Conservation (phyloP, 441 rosid species). For the Isatis lusitanica region DNA sequence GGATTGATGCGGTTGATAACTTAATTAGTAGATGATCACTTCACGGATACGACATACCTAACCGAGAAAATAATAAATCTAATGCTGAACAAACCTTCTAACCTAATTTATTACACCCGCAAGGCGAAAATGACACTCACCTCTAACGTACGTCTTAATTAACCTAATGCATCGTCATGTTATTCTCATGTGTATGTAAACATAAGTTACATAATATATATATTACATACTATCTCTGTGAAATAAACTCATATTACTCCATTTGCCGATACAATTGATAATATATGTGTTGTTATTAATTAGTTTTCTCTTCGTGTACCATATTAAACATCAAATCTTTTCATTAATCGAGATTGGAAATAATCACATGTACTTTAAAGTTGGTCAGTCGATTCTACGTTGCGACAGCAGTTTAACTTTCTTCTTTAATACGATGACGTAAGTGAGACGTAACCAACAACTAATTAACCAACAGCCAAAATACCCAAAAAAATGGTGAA, state of each 20-base stretch:
- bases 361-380: background rate
- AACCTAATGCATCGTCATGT: slow-evolving; percentile 3
- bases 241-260: background rate
- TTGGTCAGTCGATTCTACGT: slow-evolving; percentile 7
- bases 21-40: background rate
- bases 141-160: slow-evolving; percentile 11
- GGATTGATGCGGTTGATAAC: slow-evolving; percentile 2
- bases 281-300: background rate
- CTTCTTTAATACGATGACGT: background rate
- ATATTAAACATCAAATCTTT: background rate
- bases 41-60: slow-evolving; percentile 25
- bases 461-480: background rate
- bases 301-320: background rate
- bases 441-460: background rate
- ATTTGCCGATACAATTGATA: background rate
- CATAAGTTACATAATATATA: background rate
- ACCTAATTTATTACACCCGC: slow-evolving; percentile 21
- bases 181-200: background rate
- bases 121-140: slow-evolving; percentile 25
- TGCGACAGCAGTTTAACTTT: background rate
- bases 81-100: slow-evolving; percentile 22
- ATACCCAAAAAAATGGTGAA: background rate
- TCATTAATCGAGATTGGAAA: background rate
- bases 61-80: background rate
- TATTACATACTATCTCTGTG: background rate